Conservation (phyloP, 352 stramenopile genomes). For the Globisporangium abappressorium region DNA sequence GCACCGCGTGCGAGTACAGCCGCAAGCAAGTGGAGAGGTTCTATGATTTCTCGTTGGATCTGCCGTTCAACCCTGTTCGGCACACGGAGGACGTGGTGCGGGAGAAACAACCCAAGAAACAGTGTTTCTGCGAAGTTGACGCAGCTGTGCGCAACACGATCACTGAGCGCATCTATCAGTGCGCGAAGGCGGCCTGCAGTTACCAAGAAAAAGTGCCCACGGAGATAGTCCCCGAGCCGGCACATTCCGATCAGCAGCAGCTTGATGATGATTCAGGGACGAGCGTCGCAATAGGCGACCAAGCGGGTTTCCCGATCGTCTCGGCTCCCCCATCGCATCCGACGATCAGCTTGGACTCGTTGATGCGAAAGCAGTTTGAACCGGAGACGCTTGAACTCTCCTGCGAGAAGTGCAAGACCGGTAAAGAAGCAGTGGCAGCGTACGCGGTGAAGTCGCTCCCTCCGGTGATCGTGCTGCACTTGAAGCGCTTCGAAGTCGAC, state of each 20-base stretch:
- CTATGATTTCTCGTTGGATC: slow-evolving; percentile 85
- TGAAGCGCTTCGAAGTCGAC: slow-evolving; percentile 87
- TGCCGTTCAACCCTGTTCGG: slow-evolving; percentile 41
- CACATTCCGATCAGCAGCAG: background rate
- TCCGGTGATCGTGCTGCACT: slow-evolving; percentile 68
- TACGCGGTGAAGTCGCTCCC: slow-evolving; percentile 71
- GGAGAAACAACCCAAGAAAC: slow-evolving; percentile 27
- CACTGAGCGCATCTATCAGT: slow-evolving; percentile 45
- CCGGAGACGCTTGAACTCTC: slow-evolving; percentile 71
- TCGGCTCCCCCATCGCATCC: slow-evolving; percentile 7
- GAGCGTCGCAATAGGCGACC: background rate
- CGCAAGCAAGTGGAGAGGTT: slow-evolving; percentile 79
- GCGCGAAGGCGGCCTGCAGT: slow-evolving; percentile 60
- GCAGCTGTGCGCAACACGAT: slow-evolving; percentile 31
- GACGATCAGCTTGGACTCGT: slow-evolving; percentile 48
- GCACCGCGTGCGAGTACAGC: slow-evolving; percentile 71
- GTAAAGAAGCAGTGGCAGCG: slow-evolving; percentile 52
- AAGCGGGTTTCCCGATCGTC: background rate
- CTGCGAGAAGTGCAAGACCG: slow-evolving; percentile 81
- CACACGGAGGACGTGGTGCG: slow-evolving; percentile 9
- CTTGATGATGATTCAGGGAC: background rate
- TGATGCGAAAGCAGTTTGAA: slow-evolving; percentile 81
- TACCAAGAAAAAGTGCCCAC: slow-evolving; percentile 44
- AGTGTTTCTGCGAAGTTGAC: slow-evolving; percentile 61
- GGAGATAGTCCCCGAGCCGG: slow-evolving; percentile 5